Evolutionary conservation across 1,284 basidiomycete genomes (phyloP), one percentile per base, ranked within the genome.

Genomic region (Malassezia arunalokei): DNA sequence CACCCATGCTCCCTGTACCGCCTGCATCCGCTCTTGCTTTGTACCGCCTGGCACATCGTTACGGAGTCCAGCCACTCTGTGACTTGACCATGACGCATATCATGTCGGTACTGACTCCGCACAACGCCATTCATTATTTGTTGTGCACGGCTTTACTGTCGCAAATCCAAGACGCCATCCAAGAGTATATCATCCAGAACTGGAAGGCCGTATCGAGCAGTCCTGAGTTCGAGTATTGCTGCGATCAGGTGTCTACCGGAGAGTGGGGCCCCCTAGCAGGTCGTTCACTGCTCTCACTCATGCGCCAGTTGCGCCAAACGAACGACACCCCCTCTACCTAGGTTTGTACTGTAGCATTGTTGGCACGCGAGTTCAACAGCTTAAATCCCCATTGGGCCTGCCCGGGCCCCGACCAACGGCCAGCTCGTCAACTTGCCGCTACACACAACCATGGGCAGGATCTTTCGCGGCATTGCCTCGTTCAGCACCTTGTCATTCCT

Each of bases 11-110:
- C 3, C 82, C 83, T 6, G 62, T 62, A 2, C 56, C 58, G 5
- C 60, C 60, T 2, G 64, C 63, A 1, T 59, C 60, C 0, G 84
- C 85, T 1, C 75, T 90, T 31, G 80, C 83, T 0, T 80, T 88
- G 62, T 90, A 86, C 75, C 81, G 84, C 64, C 78, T 87, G 12
- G 84, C 86, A 8, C 85, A 88, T 75, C 78, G 85, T 35, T 89
- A 88, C 71, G 76, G 77, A 8, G 81, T 88, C 75, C 79, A 80
- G 3, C 79, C 77, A 8, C 77, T 89, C 20, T 80, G 81, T 32
- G 67, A 77, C 9, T 77, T 87, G 7, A 83, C 86, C 2, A 74
- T 85, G 49, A 81, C 84, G 46, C 85, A 87, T 66, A 81, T 88
- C 62, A 78, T 88, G 75, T 77, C 78, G 5, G 83, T 81, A 2